phyloP scores from a whole-genome alignment of 306 rosid genomes.

The Erythrophleum fordii region DNA sequence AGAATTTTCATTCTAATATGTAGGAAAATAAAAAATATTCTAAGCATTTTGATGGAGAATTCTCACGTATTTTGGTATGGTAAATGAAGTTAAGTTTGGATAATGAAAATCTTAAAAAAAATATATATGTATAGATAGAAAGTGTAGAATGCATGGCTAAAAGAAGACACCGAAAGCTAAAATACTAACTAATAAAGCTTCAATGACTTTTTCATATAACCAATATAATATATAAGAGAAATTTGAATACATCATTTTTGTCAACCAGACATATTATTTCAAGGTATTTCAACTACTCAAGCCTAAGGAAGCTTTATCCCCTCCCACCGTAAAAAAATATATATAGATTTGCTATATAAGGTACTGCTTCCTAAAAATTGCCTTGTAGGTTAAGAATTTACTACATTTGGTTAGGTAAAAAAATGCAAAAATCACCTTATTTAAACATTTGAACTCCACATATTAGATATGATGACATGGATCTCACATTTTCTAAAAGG shows the following conservation, averaged over 20 bases:
- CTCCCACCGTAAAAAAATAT: too few species aligned
- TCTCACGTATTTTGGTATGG: too few species aligned
- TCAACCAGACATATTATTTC: background rate
- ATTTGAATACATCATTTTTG: background rate
- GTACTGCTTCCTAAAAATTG: background rate
- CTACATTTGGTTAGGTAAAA: background rate
- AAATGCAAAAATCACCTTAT: background rate
- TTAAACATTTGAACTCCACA: background rate
- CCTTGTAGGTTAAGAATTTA: conserved; percentile 6
- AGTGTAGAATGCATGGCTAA: too few species aligned
- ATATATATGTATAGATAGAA: too few species aligned
- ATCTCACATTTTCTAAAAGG: background rate
- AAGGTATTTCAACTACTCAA: background rate
- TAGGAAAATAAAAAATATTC: too few species aligned
- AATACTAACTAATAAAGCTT: background rate
- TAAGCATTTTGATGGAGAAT: too few species aligned
- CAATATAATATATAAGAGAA: background rate
- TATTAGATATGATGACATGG: conserved; percentile 6
- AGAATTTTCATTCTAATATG: too few species aligned
- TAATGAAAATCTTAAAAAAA: too few species aligned
- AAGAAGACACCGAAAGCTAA: background rate
- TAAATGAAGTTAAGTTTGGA: too few species aligned
- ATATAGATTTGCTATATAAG: too few species aligned
- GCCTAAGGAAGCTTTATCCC: background rate
- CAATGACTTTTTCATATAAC: background rate